phyloP scores from a whole-genome alignment of 495 filamentous ascomycete species.

The Daldinia vernicosa region DNA sequence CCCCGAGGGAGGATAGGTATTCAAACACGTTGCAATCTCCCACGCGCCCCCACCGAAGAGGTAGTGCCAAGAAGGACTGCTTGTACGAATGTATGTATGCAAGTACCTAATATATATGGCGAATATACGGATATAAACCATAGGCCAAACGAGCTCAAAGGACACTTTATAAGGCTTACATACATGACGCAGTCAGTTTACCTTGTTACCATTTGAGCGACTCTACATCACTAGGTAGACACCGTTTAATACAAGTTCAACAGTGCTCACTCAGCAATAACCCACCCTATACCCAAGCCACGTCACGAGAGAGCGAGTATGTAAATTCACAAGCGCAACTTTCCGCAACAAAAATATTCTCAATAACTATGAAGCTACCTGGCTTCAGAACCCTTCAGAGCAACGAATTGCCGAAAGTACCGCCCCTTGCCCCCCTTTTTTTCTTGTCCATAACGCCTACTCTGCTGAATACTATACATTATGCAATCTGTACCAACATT shows the following conservation, averaged over 20 bases:
- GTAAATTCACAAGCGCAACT: background rate
- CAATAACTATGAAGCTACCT: background rate
- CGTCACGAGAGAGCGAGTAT: background rate
- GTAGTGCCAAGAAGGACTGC: too few relatives aligned
- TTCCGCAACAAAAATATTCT: background rate
- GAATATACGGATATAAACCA: background rate
- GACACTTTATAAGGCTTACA: background rate
- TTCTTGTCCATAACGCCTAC: conserved; percentile 22
- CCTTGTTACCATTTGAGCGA: background rate
- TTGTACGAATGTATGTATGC: background rate
- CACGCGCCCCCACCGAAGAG: too few relatives aligned
- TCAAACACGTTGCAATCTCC: too few relatives aligned
- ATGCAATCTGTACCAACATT: conserved; percentile 19
- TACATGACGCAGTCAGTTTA: background rate
- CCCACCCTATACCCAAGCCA: background rate
- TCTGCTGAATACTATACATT: conserved; percentile 38
- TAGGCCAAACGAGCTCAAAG: background rate
- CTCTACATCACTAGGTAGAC: background rate
- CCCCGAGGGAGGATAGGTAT: too few relatives aligned
- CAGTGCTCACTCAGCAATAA: background rate
- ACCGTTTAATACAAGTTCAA: background rate
- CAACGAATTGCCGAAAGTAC: background rate
- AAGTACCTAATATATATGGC: background rate
- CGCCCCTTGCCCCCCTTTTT: conserved; percentile 12
- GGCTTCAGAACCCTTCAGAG: conserved; percentile 1